Evolutionary conservation across 768 basidiomycete genomes (phyloP), one percentile per base, ranked within the genome.

Genomic region (Cyclocybe aegerita): DNA sequence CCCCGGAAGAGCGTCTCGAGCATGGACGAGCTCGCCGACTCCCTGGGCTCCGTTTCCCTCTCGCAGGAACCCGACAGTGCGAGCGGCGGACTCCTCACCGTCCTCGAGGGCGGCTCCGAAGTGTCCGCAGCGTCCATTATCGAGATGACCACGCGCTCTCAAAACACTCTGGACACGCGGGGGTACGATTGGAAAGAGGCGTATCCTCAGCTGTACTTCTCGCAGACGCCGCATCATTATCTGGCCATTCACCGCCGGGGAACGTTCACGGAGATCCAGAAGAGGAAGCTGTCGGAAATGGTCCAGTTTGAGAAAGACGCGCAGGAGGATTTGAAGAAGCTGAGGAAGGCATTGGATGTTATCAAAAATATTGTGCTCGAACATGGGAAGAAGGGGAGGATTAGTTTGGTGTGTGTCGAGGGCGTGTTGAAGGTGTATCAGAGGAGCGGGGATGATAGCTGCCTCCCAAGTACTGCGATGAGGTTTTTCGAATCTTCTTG

Each of bases 201-300:
- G 1, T 88, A 82, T 62, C 79, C 82, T 0, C 87, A 89, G 60
- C 66, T 89, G 9, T 84, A 78, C 61, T 75, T 90, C 48, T 87
- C 88, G 5, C 83, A 85, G 60, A 89, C 85, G 0, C 67, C 75
- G 1, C 76, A 81, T 56, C 74, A 83, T 50, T 83, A 79, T 60
- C 67, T 87, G 46, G 87, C 78, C 0, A 66, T 77, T 37, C 87
- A 90, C 61, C 59, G 69, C 10, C 63, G 71, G 3, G 88, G 88
- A 1, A 65, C 36, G 1, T 89, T 90, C 63, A 57, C 61, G 3
- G 62, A 67, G 8, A 67, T 86, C 6, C 67, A 74, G 44, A 84
- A 85, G 62, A 65, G 70, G 37, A 73, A 75, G 39, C 67, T 76
- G 4, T 74, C 70, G 32, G 57, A 67, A 14, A 74, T 75, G 47